A percentile compares a stretch with the other conserved stretches of the same genome.
phyloP scores from a whole-genome alignment of 2,329 filamentous ascomycete genomes.

The Talaromyces rugulosus region DNA sequence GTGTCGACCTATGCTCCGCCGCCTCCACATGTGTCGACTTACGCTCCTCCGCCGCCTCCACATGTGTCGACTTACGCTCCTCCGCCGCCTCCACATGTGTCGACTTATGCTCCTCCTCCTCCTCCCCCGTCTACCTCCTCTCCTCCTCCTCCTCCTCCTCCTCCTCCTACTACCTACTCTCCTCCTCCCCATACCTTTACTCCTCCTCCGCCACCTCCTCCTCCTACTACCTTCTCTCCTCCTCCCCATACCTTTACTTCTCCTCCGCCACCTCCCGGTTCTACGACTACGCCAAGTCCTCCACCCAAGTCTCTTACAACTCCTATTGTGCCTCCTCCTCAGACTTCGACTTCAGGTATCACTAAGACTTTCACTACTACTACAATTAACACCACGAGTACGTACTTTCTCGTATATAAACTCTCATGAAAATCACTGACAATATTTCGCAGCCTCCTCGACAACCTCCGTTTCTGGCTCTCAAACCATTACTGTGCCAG shows the following conservation, averaged over 20 bases:
- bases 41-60: not conserved
- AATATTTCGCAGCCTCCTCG: conserved; percentile 3
- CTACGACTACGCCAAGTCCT: conserved; percentile 1
- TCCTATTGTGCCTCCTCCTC: conserved; percentile 22
- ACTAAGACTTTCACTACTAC: conserved; percentile 25
- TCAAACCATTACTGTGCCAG: conserved; percentile 11
- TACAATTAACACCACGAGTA: conserved; percentile 33
- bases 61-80: no score
- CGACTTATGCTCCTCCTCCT: not conserved
- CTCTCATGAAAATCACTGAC: not conserved
- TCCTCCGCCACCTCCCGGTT: not conserved
- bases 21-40: conserved; percentile 1
- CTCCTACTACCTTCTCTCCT: not conserved
- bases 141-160: not conserved
- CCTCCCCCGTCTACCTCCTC: not conserved
- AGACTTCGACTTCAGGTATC: not conserved
- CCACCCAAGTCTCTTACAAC: conserved; percentile 15
- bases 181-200: not conserved
- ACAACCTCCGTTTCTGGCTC: conserved; percentile 13
- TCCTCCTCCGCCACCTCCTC: not conserved
- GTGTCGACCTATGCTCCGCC: conserved; percentile 2
- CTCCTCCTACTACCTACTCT: not conserved
- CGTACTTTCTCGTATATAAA: conserved; percentile 6
- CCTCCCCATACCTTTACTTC: conserved; percentile 3
- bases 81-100: not conserved